These are phyloP conservation scores for Nigrospora osmanthi DNA, from an alignment of 2,329 filamentous ascomycete species.

Conservation along the genomic window DNA sequence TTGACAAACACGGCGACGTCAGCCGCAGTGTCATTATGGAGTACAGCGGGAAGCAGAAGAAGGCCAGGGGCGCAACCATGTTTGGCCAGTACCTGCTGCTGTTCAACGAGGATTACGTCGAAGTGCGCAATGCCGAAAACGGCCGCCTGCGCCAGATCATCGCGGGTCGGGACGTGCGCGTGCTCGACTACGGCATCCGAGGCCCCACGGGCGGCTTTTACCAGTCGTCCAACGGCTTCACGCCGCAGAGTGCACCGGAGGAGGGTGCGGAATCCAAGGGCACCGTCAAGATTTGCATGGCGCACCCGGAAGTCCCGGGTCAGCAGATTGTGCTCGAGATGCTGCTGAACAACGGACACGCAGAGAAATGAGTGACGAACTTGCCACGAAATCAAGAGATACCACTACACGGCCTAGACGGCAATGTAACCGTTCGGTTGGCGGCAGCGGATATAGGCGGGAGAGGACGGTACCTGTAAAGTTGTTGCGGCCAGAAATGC, in stretches of 20 bases:
- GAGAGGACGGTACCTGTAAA: too few relatives aligned
- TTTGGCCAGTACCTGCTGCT: slow-evolving; percentile 87
- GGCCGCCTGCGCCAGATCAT: slow-evolving; percentile 91
- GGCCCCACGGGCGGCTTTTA: slow-evolving; percentile 46
- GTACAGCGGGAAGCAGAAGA: slow-evolving; percentile 81
- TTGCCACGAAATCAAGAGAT: too few relatives aligned
- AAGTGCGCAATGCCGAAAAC: slow-evolving; percentile 94
- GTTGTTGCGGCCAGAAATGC: too few relatives aligned
- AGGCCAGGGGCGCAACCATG: slow-evolving; percentile 77
- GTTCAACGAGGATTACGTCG: slow-evolving; percentile 94
- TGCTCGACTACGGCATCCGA: slow-evolving; percentile 76
- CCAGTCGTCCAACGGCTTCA: slow-evolving; percentile 18
- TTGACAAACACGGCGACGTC: slow-evolving; percentile 97
- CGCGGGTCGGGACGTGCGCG: slow-evolving; percentile 79
- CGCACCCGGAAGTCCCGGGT: slow-evolving; percentile 78
- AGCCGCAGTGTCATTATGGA: slow-evolving; percentile 94
- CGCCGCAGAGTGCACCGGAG: slow-evolving; percentile 21
- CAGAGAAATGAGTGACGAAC: slow-evolving; percentile 31
- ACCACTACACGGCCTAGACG: too few relatives aligned
- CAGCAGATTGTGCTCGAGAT: slow-evolving; percentile 88
- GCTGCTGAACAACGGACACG: slow-evolving; percentile 80
- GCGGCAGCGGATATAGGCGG: too few relatives aligned
- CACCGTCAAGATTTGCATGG: slow-evolving; percentile 91
- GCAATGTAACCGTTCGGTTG: too few relatives aligned
- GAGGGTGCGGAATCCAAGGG: slow-evolving; percentile 46